Percentiles rank a stretch among this genome's conserved stretches.
These are phyloP conservation scores for Yarrowia hollandica DNA, from an alignment of 805 yeast genomes.

Conservation along the genomic window DNA sequence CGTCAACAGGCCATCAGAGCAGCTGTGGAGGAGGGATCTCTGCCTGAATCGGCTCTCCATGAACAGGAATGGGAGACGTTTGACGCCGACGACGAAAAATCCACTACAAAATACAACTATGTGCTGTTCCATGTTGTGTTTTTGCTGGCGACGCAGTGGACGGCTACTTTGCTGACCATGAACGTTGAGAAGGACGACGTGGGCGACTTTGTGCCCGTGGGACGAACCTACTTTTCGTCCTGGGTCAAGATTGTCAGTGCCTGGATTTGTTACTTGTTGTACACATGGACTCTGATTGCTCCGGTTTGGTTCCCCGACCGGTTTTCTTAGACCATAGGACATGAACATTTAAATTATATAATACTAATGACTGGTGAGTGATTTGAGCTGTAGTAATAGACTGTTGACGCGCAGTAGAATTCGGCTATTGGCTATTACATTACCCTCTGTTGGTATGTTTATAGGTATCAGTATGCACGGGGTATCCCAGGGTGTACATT, in stretches of 20 bases:
- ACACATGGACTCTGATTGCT: conserved; percentile 88
- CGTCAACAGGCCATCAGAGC: conserved; percentile 84
- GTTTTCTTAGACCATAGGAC: too few relatives aligned
- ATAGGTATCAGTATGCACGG: too few relatives aligned
- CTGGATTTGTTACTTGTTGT: conserved; percentile 84
- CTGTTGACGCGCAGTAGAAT: too few relatives aligned
- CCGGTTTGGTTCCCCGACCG: conserved; percentile 90
- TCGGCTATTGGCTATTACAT: too few relatives aligned
- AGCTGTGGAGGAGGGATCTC: conserved; percentile 94
- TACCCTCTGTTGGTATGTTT: too few relatives aligned
- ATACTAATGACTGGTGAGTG: too few relatives aligned
- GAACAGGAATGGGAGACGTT: conserved; percentile 65
- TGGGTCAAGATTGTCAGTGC: conserved; percentile 93
- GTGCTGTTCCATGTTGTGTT: conserved; percentile 86
- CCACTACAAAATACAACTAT: conserved; percentile 76
- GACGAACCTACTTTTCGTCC: conserved; percentile 90
- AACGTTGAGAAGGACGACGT: conserved; percentile 80
- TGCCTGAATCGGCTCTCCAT: conserved; percentile 86
- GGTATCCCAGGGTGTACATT: too few relatives aligned
- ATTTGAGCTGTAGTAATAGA: too few relatives aligned
- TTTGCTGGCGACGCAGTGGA: conserved; percentile 94
- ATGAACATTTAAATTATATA: too few relatives aligned
- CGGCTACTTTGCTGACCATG: conserved; percentile 88
- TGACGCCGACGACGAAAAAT: conserved; percentile 57
- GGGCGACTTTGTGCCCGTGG: conserved; percentile 94